Base-by-base conservation (phyloP, 2,329 filamentous ascomycete genomes). In the Neofusicoccum cordaticola region DNA sequence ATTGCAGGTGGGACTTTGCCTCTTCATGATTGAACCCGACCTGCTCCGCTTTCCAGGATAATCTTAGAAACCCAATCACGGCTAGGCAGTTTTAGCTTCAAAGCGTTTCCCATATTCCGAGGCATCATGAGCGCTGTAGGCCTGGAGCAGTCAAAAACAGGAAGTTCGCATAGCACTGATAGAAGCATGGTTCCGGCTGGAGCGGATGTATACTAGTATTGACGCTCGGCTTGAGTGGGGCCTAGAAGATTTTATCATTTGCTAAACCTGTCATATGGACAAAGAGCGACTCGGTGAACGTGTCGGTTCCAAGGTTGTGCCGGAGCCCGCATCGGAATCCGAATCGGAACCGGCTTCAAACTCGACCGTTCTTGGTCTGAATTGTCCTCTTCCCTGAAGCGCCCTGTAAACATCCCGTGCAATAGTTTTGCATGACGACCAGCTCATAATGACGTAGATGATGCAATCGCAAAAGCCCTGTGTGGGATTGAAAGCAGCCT, bases 401-500 rank as follows among this genome's bases (percentile, higher is more conserved):
- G 47, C 47, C 11, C 27, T 15, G 8, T 9, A 35, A 5, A 34
- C 22, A 35, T 51, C 47, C 15, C 12, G 22, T 5, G 47, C 8
- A 5, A 51, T 35, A 3, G 13, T 11, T 8, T 51, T 83, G 71
- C 87, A 88, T 0, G 88, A 88, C 9, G n/a, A 5, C 48, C 50
- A 64, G 41, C 89, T 91, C 1, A 89, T 91, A 9, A 85, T 83
- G 15, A 87, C 77, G 76, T 95, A 95, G 68, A 96, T 92, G 64
- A 91, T 76, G n/a, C 88, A 86, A 73, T 95, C 95, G 90, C 91
- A 94, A 71, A 93, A 90, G 0, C 92, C 92, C 73, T 96, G 91
- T 0, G 93, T 82, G 0, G 92, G 91, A 11, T 95, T 82, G 0
- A 94, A 91, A 45, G 92, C 83, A 0, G 89, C 87, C 27, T 89